Evolutionary conservation across 176 grass and related monocot species (phyloP).

Genomic region (Paspalum notatum): DNA sequence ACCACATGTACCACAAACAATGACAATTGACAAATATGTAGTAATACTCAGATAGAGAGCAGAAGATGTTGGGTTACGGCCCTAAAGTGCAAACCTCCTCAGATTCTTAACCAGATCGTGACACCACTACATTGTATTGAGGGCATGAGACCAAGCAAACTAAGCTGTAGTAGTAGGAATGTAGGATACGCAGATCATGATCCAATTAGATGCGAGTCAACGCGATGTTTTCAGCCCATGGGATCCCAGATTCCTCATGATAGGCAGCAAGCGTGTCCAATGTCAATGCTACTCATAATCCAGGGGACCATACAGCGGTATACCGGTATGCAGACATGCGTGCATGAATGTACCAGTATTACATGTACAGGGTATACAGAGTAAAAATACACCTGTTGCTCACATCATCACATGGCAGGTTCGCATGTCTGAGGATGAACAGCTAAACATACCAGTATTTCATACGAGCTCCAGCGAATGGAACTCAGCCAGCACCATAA

Average conservation of each 20-base stretch:
- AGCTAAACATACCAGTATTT: neutral
- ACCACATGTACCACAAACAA: neutral
- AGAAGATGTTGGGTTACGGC: neutral
- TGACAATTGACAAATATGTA: too few relatives aligned
- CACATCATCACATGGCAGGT: conserved; percentile 35
- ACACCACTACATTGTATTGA: too few relatives aligned
- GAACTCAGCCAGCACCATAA: neutral
- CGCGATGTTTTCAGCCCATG: neutral
- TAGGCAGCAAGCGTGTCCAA: neutral
- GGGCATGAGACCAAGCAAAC: neutral
- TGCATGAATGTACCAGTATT: neutral
- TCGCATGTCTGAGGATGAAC: conserved; percentile 9
- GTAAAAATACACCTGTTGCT: conserved; percentile 9
- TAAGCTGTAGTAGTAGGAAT: neutral
- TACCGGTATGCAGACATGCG: neutral
- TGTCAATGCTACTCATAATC: conserved; percentile 15
- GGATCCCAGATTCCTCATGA: neutral
- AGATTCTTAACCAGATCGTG: neutral
- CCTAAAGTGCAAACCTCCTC: neutral
- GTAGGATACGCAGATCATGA: neutral
- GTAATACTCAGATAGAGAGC: neutral
- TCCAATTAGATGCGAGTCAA: neutral
- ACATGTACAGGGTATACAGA: conserved; percentile 17
- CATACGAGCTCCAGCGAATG: conserved; percentile 27
- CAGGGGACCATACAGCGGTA: conserved; percentile 2